Evolutionary conservation across 1,284 basidiomycete genomes (phyloP), one percentile per base, ranked within the genome.

Genomic region (Cutaneotrichosporon sp.): DNA sequence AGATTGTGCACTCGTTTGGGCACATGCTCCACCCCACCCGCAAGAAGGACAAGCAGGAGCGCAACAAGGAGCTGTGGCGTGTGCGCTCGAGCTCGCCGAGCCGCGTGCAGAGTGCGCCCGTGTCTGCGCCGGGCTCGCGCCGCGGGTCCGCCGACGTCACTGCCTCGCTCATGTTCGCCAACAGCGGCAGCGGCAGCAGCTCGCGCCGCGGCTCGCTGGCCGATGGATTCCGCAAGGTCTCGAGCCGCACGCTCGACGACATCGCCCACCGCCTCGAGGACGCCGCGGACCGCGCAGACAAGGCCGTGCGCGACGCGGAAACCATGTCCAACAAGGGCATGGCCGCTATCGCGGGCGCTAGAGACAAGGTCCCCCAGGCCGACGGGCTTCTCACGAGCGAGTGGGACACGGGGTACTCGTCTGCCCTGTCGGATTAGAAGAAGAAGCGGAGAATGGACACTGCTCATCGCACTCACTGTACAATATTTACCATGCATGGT

Each of bases 1-100:
- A 56, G 29, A 31, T 56, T 1, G 43, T 56, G 13, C 51, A 53
- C 14, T 36, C 33, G 34, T 42, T 53, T 11, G 51, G 33, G 24
- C 7, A 53, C 34, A 53, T 53, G 51, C 51, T 53, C 4, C 34
- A 34, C 14, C 51, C 33, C n/a, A n/a, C n/a, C 2, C 33, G 33
- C 20, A 29, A 31, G 47, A 50, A 27, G 47, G 47, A 50, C 16
- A 27, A 50, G 47, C 9, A 50, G 16, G 16, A 50, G 16, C 3
- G 25, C 27, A 31, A 18, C 14, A 14, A 4, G 47, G 18, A 27
- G 47, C 27, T 25, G 27, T 18, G 14, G 16, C 24, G 47, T 8
- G 25, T n/a, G 3, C 24, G 16, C 24, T 50, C 47, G 4, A 27
- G 8, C 16, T 50, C 47, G 4, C 25, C 47, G 16, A 5, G 24